phyloP scores from a whole-genome alignment of 2,329 filamentous ascomycete species.

The Xylaria hypoxylon region DNA sequence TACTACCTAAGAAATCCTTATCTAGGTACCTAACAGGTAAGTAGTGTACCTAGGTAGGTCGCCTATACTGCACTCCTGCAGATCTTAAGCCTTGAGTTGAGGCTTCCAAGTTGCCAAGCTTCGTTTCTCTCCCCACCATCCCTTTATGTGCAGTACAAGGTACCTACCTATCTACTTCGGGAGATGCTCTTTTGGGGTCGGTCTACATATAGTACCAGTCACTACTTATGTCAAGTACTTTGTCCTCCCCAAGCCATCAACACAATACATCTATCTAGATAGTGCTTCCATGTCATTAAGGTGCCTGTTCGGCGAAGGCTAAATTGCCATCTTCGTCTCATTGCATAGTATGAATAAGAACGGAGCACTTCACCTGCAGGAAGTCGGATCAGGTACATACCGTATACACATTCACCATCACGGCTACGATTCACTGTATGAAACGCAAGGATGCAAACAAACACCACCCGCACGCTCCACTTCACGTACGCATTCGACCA shows the following conservation, averaged over 20 bases:
- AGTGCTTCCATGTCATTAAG: neutral
- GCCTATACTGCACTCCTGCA: constrained; percentile 17
- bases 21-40: too few species aligned
- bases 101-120: constrained; percentile 29
- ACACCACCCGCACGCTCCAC: constrained; percentile 33
- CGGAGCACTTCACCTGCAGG: neutral
- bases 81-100: constrained; percentile 29
- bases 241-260: neutral
- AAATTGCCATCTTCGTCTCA: neutral
- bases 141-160: constrained; percentile 16
- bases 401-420: constrained; percentile 23
- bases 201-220: neutral
- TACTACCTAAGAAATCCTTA: constrained; percentile 7
- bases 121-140: constrained; percentile 29
- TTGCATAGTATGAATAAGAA: neutral
- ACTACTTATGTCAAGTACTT: constrained; percentile 22
- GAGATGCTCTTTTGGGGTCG: constrained; percentile 23
- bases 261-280: neutral
- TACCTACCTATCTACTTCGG: constrained; percentile 12
- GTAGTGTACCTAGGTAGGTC: too few species aligned
- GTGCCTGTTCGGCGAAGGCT: neutral
- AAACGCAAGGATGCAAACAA: constrained; percentile 35
- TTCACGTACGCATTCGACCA: constrained; percentile 28
- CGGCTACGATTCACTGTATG: constrained; percentile 29
- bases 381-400: constrained; percentile 1